A percentile compares a stretch with the other conserved stretches of the same genome.
Conservation (phyloP, 1,284 basidiomycete genomes). For the Polyporus tsugae region DNA sequence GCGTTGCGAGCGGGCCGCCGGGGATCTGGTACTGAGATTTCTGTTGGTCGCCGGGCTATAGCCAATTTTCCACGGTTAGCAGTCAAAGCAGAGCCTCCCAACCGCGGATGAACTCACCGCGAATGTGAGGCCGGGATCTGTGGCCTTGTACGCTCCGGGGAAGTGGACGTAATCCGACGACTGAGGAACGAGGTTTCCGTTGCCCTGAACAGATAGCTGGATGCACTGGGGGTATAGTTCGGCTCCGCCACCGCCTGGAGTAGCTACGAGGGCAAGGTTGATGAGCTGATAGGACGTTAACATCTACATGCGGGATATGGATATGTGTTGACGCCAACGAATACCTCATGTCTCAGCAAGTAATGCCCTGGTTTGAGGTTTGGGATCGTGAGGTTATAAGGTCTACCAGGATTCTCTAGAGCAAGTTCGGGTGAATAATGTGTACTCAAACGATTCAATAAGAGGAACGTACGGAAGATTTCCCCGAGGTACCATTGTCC, state of each 20-base stretch:
- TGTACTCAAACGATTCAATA: no score
- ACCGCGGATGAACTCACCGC: background rate
- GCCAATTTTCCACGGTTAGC: background rate
- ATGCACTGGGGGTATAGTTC: constrained; percentile 3
- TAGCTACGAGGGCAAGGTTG: background rate
- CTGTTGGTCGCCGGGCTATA: background rate
- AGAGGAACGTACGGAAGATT: background rate
- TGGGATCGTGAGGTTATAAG: constrained; percentile 1
- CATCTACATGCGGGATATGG: background rate
- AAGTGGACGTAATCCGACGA: background rate
- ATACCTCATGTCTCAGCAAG: constrained; percentile 4
- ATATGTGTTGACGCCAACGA: background rate
- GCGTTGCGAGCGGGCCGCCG: background rate
- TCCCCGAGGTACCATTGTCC: constrained; percentile 2
- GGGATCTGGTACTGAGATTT: background rate
- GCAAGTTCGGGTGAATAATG: no score
- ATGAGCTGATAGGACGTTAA: background rate
- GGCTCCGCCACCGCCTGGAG: background rate
- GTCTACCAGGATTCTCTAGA: background rate
- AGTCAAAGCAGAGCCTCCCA: background rate
- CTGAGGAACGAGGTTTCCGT: background rate
- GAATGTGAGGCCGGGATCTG: background rate
- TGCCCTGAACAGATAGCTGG: background rate
- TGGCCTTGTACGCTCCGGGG: constrained; percentile 2
- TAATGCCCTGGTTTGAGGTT: background rate